These are phyloP conservation scores for Celoporthe dispersa DNA, from an alignment of 2,329 filamentous ascomycete species.

Conservation along the genomic window DNA sequence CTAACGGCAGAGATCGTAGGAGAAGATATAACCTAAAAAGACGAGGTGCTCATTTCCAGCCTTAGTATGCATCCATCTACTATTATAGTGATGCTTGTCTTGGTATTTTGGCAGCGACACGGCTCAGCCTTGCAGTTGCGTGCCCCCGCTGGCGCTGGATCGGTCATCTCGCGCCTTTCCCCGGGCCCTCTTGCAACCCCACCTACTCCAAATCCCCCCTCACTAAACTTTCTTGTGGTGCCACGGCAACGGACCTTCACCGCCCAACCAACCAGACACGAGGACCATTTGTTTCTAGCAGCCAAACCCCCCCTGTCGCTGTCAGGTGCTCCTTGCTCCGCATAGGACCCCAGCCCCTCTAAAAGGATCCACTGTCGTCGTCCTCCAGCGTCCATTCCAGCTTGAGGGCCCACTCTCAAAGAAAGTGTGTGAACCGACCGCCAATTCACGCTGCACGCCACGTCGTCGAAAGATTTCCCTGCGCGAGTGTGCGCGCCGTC, in stretches of 20 bases:
- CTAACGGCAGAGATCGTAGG: background rate
- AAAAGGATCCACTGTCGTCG: constrained; percentile 1
- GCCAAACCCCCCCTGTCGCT: background rate
- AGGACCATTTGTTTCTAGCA: background rate
- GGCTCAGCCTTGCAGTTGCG: background rate
- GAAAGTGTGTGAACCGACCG: constrained; percentile 4
- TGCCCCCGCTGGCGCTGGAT: background rate
- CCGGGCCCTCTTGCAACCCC: no score
- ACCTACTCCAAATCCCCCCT: background rate
- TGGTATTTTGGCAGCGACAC: constrained; percentile 2
- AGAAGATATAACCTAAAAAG: background rate
- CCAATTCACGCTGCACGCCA: constrained; percentile 13
- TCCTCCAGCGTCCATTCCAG: background rate
- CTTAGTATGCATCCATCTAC: background rate
- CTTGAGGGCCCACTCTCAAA: background rate
- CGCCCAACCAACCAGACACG: background rate
- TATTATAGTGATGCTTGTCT: background rate
- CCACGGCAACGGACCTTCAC: constrained; percentile 14
- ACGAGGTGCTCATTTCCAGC: background rate
- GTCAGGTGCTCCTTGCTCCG: background rate
- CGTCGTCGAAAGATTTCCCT: constrained; percentile 15
- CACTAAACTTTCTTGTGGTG: background rate
- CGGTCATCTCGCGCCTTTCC: background rate
- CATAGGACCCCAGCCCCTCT: background rate
- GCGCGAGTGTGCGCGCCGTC: background rate